Evolutionary conservation across 2,329 filamentous ascomycete species (phyloP).

Genomic region (Metarhizium rileyi): DNA sequence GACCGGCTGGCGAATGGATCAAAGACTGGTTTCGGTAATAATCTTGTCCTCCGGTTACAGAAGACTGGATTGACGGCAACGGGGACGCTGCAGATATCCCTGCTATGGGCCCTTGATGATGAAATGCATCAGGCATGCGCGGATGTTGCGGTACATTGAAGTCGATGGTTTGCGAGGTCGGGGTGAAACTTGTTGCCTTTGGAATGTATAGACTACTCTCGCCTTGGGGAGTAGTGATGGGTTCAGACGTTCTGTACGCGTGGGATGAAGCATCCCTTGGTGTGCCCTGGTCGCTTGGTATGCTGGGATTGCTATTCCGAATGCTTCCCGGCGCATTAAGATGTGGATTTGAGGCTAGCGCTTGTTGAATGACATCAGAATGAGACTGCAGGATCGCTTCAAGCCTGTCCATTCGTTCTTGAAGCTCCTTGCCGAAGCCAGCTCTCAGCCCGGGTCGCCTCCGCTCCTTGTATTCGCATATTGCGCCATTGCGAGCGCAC

Average conservation of each 20-base stretch:
- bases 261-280: constrained; percentile 35
- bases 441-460: constrained; percentile 58
- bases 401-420: constrained; percentile 60
- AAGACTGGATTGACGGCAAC: constrained; percentile 26
- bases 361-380: constrained; percentile 54
- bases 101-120: constrained; percentile 30
- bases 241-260: constrained; percentile 41
- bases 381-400: constrained; percentile 58
- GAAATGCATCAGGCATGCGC: constrained; percentile 39
- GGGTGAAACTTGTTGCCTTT: constrained; percentile 42
- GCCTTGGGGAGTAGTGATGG: constrained; percentile 42
- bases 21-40: constrained; percentile 27
- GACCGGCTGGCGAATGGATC: neutral
- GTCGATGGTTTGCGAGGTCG: constrained; percentile 38
- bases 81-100: constrained; percentile 29
- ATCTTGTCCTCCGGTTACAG: constrained; percentile 35
- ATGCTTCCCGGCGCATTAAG: constrained; percentile 28
- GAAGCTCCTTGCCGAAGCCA: constrained; percentile 63
- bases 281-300: constrained; percentile 46
- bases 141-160: constrained; percentile 39
- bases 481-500: constrained; percentile 53
- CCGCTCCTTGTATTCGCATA: constrained; percentile 59
- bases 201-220: constrained; percentile 52
- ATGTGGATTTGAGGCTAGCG: constrained; percentile 31
- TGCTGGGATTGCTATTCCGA: constrained; percentile 39